Base-by-base conservation (phyloP, 352 stramenopile species). In the Phytophthora podocarpi region DNA sequence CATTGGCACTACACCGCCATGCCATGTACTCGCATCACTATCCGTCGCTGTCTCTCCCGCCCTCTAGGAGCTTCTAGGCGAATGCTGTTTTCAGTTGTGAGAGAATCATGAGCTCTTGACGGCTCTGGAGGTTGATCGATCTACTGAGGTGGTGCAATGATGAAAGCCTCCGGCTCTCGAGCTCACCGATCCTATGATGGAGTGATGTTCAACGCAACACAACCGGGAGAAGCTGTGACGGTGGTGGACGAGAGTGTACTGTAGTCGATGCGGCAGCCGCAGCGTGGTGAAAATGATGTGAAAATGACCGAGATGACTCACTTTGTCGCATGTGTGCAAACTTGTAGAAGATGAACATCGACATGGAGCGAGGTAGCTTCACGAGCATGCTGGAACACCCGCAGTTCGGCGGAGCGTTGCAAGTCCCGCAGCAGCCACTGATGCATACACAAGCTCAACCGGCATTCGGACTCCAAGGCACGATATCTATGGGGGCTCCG, bases 321-420 rank as follows among this genome's bases (percentile, higher is more conserved):
- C 67, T 61, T 16, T 60, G 42, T 51, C 63, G 59, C 60, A 55
- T 58, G 31, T 72, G 12, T 76, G 56, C 46, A 37, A 48, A 60
- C 27, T 49, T 69, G 52, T 71, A 75, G 61, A 75, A 49, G 41
- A 75, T 78, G 70, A 78, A 78, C 65, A 50, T 75, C 54, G 68
- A 78, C 46, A 70, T 78, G 70, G 65, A 78, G 48, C 61, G 34
- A 52, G 23, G 56, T 8, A 71, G 50, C 56, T 78, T 78, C 36
- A 63, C 45, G 12, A 75, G 49, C 28, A 37, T 78, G 57, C 48
- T 78, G 60, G 65, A 74, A 1, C 34, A 58, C 31, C 21, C 70
- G 10, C 60, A 73, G 50, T 76, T 74, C 46, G 64, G 64, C 18
- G 57, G 52, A 59, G 31, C 41, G 24, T 31, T 74, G 40, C 68